These are phyloP conservation scores for Blastomyces emzantsi DNA, from an alignment of 2,329 filamentous ascomycete genomes.

Conservation along the genomic window DNA sequence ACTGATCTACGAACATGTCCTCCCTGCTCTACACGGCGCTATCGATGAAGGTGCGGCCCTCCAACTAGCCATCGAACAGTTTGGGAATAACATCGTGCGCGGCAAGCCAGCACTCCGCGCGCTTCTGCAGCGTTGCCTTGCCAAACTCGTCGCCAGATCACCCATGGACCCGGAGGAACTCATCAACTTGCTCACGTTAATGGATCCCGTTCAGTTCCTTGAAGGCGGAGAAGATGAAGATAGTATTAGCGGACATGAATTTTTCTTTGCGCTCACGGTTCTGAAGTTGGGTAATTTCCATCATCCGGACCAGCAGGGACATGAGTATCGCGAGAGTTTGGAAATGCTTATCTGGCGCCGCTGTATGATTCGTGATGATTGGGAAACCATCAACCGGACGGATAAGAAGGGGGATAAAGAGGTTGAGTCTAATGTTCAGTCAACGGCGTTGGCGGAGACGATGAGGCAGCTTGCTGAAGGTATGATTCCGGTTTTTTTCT, in stretches of 20 bases:
- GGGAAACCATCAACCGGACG: slow-evolving; percentile 69
- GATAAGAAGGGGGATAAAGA: slow-evolving; percentile 62
- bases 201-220: slow-evolving; percentile 46
- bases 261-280: slow-evolving; percentile 60
- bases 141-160: slow-evolving; percentile 60
- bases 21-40: slow-evolving; percentile 57
- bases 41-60: slow-evolving; percentile 72
- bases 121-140: slow-evolving; percentile 62
- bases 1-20: slow-evolving; percentile 60
- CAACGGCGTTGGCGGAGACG: slow-evolving; percentile 61
- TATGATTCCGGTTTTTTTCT: slow-evolving; percentile 38
- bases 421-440: slow-evolving; percentile 52
- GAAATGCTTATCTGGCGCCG: slow-evolving; percentile 75
- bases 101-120: slow-evolving; percentile 58
- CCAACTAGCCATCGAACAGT: slow-evolving; percentile 64
- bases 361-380: slow-evolving; percentile 74
- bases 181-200: slow-evolving; percentile 63
- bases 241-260: slow-evolving; percentile 51
- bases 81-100: slow-evolving; percentile 45
- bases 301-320: slow-evolving; percentile 36
- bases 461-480: slow-evolving; percentile 55
- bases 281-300: slow-evolving; percentile 45
- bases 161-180: slow-evolving; percentile 51
- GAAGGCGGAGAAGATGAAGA: slow-evolving; percentile 38
- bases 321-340: slow-evolving; percentile 47